Percentiles rank a stretch among this genome's conserved stretches.
Evolutionary conservation across 2,329 filamentous ascomycete genomes (phyloP).

Genomic region (Rutstroemia sp.): DNA sequence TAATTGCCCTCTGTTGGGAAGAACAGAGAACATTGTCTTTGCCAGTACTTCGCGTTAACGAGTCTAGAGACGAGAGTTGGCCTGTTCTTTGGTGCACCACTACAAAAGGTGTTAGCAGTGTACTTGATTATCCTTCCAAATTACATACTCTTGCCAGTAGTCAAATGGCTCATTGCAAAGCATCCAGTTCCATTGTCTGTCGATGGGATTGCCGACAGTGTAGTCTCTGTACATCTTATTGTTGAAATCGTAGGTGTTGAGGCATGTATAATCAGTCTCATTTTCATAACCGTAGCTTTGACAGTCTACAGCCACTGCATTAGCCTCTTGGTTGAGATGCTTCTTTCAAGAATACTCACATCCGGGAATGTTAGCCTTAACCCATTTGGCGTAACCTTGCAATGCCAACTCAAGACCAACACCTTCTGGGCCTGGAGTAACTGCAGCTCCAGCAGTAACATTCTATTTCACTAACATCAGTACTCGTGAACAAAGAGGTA

Average conservation of each 20-base stretch:
- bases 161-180: slow-evolving; percentile 56
- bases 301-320: slow-evolving; percentile 34
- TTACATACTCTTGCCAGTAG: slow-evolving; percentile 45
- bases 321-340: neutral
- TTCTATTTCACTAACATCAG: slow-evolving; percentile 3
- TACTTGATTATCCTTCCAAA: neutral
- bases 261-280: slow-evolving; percentile 40
- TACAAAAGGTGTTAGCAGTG: slow-evolving; percentile 8
- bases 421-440: slow-evolving; percentile 34
- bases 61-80: slow-evolving; percentile 46
- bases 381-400: slow-evolving; percentile 47
- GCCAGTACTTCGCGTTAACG: slow-evolving; percentile 43
- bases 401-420: slow-evolving; percentile 49
- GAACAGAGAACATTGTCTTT: slow-evolving; percentile 46
- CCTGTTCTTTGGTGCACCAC: slow-evolving; percentile 38
- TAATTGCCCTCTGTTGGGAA: slow-evolving; percentile 46
- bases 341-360: slow-evolving; percentile 32
- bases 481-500: neutral
- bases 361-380: slow-evolving; percentile 39
- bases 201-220: slow-evolving; percentile 36
- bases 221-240: slow-evolving; percentile 44
- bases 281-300: slow-evolving; percentile 39
- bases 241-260: slow-evolving; percentile 43
- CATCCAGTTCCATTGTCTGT: slow-evolving; percentile 51
- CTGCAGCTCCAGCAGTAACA: slow-evolving; percentile 28